Evolutionary conservation across 331 rosid species (phyloP).

Genomic region (Rhamnella rubrinervis): DNA sequence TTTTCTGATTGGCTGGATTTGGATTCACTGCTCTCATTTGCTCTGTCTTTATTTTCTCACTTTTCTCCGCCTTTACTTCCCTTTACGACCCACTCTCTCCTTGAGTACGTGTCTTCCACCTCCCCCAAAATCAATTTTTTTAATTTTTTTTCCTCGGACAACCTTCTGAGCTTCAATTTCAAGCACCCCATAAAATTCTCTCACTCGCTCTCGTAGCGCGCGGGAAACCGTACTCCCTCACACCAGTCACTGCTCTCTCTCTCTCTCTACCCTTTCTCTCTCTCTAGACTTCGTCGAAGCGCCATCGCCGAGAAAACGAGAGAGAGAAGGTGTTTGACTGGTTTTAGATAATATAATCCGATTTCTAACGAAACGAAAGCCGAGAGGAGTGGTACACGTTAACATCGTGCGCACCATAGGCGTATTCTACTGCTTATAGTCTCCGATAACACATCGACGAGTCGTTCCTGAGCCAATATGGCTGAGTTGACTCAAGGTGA

Average conservation of each 20-base stretch:
- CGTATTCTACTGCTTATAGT: neutral
- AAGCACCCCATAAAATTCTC: neutral
- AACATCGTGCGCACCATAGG: conserved; percentile 27
- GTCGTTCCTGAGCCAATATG: conserved; percentile 28
- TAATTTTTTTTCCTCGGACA: neutral
- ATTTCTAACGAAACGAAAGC: neutral
- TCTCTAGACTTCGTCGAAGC: conserved; percentile 43
- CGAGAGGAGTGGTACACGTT: neutral
- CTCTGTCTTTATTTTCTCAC: conserved; percentile 2
- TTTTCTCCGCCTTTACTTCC: conserved; percentile 11
- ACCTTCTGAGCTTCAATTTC: neutral
- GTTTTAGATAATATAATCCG: neutral
- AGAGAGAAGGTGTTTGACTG: conserved; percentile 5
- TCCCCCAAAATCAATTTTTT: neutral
- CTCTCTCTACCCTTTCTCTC: conserved; percentile 6
- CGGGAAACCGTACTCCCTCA: neutral
- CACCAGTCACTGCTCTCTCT: conserved; percentile 3
- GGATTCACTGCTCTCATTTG: neutral
- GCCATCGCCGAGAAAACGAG: conserved; percentile 36
- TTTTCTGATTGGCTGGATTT: conserved; percentile 55
- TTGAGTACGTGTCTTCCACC: conserved; percentile 24
- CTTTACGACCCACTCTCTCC: conserved; percentile 28
- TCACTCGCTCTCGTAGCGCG: conserved; percentile 37
- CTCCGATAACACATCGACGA: neutral
- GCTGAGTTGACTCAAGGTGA: conserved; percentile 94